phyloP scores from a whole-genome alignment of 2,329 filamentous ascomycete genomes.

The Hymenoscyphus scutula region DNA sequence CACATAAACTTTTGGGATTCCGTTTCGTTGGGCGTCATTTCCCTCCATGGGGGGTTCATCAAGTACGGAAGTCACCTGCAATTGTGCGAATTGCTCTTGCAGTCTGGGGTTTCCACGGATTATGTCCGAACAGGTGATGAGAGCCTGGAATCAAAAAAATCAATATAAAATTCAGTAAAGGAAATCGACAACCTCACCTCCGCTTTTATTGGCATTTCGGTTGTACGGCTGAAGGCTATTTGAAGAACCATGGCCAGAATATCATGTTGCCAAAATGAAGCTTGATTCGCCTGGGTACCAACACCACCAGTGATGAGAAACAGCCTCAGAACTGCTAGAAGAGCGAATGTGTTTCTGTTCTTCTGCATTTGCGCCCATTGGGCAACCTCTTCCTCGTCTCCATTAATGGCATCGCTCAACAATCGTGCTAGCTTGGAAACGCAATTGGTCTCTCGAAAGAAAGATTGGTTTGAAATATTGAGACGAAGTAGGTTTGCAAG shows the following conservation, averaged over 20 bases:
- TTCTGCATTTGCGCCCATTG: slow-evolving; percentile 74
- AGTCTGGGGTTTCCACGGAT: slow-evolving; percentile 77
- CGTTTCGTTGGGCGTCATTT: slow-evolving; percentile 48
- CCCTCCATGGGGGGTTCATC: slow-evolving; percentile 37
- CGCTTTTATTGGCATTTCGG: slow-evolving; percentile 74
- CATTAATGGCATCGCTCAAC: slow-evolving; percentile 58
- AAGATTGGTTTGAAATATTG: slow-evolving; percentile 88
- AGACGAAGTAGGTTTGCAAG: slow-evolving; percentile 83
- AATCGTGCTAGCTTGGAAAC: slow-evolving; percentile 70
- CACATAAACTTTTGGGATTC: slow-evolving; percentile 71
- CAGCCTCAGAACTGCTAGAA: slow-evolving; percentile 80
- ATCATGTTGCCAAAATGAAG: slow-evolving; percentile 79
- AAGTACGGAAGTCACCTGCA: slow-evolving; percentile 68
- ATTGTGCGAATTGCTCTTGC: slow-evolving; percentile 86
- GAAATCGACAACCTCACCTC: slow-evolving; percentile 53
- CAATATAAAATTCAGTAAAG: slow-evolving; percentile 12
- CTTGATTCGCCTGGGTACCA: slow-evolving; percentile 80
- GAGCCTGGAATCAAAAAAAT: slow-evolving; percentile 51
- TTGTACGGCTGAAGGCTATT: slow-evolving; percentile 72
- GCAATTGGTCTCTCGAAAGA: slow-evolving; percentile 88
- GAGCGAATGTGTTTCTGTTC: slow-evolving; percentile 88
- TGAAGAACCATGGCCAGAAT: slow-evolving; percentile 77
- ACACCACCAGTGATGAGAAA: slow-evolving; percentile 80
- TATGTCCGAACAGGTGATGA: slow-evolving; percentile 82
- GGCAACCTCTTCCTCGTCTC: slow-evolving; percentile 58